Base-by-base conservation (phyloP, 192 early-diverging fungal species). In the Thoreauomyces humboldtii region DNA sequence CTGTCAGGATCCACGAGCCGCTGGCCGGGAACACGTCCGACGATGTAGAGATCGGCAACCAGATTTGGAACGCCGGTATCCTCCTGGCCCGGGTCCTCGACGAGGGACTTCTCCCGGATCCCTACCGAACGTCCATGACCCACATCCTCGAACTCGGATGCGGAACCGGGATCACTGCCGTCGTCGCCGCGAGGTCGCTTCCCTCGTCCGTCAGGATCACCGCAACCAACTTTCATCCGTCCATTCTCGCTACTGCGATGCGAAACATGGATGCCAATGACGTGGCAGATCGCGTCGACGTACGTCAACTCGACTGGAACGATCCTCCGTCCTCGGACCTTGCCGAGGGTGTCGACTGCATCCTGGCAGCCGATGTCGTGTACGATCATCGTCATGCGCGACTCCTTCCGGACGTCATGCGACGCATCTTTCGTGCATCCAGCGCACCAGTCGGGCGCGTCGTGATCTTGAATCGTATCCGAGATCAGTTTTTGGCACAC, bases 61-160 rank as follows among this genome's bases (percentile, higher is more conserved):
- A 66, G 31, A 32, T 66, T 25, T 66, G 64, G 64, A 57, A 33
- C 22, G 64, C 64, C 34, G 64, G 64, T 5, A 31, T 66, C 4
- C n/a, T 57, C 1, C 53, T 66, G 2, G 51, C 64, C 17, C 51
- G 54, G 25, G 25, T 66, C 7, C 21, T 66, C 15, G 64, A 66
- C 38, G 24, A 12, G 17, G n/a, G 42, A 15, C 27, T 51, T 7
- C 54, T 57, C 1, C 51, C 51, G 14, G 21, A 21, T 2, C 1
- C 33, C 19, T 44, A 29, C 32, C 61, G 19, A 21, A 33, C 28
- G 12, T 61, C 59, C 6, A n/a, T n/a, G n/a, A 2, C 11, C 1
- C 42, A 63, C 24, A 43, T 66, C 5, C 28, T 66, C 21, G 64
- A 66, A 32, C 41, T 66, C 19, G 64, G 64, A 24, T 66, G 52